These are phyloP conservation scores for Boletus edulis DNA, from an alignment of 768 basidiomycete species.

Conservation along the genomic window DNA sequence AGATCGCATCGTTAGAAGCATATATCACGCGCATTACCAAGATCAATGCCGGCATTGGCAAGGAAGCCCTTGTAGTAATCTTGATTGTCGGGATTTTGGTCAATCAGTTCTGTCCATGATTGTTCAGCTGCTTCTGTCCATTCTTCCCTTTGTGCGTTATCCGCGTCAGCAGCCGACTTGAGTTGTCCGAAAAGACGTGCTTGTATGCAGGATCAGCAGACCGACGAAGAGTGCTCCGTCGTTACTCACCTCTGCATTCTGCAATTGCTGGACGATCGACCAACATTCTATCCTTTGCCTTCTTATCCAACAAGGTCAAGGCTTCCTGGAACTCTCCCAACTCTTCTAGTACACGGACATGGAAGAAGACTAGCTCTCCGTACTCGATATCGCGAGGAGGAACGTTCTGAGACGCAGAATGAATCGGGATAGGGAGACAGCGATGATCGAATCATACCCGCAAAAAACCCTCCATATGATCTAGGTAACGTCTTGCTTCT, in stretches of 20 bases:
- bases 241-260: slow-evolving; percentile 58
- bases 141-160: slow-evolving; percentile 23
- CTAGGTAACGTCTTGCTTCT: slow-evolving; percentile 70
- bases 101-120: slow-evolving; percentile 78
- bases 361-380: slow-evolving; percentile 79
- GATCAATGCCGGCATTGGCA: slow-evolving; percentile 56
- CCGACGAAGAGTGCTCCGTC: not conserved
- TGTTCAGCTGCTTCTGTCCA: slow-evolving; percentile 69
- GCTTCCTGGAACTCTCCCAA: slow-evolving; percentile 61
- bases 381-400: slow-evolving; percentile 79
- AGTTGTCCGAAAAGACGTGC: slow-evolving; percentile 78
- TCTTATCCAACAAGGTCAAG: slow-evolving; percentile 58
- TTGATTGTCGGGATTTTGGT: slow-evolving; percentile 81
- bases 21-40: slow-evolving; percentile 46
- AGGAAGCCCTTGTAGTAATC: slow-evolving; percentile 80
- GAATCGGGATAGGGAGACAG: slow-evolving; percentile 4
- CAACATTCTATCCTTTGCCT: slow-evolving; percentile 61
- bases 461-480: slow-evolving; percentile 65
- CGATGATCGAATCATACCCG: slow-evolving; percentile 46
- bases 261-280: slow-evolving; percentile 69
- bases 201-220: slow-evolving; percentile 29
- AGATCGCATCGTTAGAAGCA: slow-evolving; percentile 6
- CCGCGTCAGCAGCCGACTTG: slow-evolving; percentile 8
- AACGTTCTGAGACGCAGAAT: slow-evolving; percentile 51
- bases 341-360: slow-evolving; percentile 72